phyloP scores from a whole-genome alignment of 305 asterid genomes.

The Fraxinus xanthoxyloides region DNA sequence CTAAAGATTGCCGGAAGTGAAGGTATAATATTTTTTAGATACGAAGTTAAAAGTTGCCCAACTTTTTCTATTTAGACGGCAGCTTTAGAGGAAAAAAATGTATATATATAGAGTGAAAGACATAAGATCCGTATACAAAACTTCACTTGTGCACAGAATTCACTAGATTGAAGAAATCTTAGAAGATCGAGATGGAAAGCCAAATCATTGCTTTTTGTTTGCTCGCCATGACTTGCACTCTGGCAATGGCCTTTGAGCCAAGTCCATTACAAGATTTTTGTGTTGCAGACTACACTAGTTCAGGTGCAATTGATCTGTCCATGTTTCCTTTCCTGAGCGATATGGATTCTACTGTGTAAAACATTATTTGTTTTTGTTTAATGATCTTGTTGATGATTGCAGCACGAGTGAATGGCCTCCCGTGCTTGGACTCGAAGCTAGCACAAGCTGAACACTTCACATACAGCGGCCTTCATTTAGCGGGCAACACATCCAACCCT shows the following conservation, averaged over 20 bases:
- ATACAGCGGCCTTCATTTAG: constrained; percentile 20
- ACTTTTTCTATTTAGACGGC: constrained; percentile 5
- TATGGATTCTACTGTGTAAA: not conserved
- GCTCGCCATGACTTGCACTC: not conserved
- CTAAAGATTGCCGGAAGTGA: not conserved
- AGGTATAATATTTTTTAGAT: not conserved
- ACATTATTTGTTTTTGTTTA: not conserved
- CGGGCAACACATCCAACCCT: constrained; percentile 28
- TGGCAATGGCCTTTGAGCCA: constrained; percentile 12
- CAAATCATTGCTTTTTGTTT: not conserved
- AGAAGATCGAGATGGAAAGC: constrained; percentile 14
- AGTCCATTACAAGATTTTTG: constrained; percentile 12
- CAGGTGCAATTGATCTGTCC: not conserved
- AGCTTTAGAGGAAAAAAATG: not conserved
- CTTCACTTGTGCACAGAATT: not conserved
- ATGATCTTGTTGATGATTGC: not conserved
- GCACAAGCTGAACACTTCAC: constrained; percentile 16
- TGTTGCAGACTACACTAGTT: constrained; percentile 4
- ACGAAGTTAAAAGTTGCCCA: not conserved
- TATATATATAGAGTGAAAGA: not conserved
- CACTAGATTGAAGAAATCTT: not conserved
- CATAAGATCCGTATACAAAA: not conserved
- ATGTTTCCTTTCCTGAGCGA: not conserved
- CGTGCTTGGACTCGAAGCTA: constrained; percentile 20
- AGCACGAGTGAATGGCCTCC: constrained; percentile 21